Conservation (phyloP, 768 basidiomycete species). For the Tubosaeta sp. region DNA sequence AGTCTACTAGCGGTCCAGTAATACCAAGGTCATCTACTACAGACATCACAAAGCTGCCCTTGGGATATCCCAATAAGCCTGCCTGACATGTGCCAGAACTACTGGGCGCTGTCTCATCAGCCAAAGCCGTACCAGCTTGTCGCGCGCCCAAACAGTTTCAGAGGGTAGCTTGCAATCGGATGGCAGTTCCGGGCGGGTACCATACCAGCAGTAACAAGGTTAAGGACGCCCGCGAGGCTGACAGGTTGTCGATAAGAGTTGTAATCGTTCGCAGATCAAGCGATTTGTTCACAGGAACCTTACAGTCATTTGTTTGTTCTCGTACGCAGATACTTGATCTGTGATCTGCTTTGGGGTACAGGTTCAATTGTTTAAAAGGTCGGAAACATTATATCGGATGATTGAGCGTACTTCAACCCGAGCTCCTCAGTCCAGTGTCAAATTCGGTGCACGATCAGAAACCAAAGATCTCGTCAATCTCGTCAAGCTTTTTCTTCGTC, state of each 20-base stretch:
- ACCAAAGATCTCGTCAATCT: conserved; percentile 27
- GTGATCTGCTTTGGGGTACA: background rate
- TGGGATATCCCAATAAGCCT: too few species aligned
- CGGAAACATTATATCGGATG: background rate
- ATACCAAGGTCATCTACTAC: too few species aligned
- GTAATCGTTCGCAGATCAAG: background rate
- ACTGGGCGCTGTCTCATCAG: background rate
- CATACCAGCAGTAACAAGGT: background rate
- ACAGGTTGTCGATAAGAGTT: background rate
- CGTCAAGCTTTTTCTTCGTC: conserved; percentile 18
- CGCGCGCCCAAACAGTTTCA: background rate
- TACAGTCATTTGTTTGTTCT: background rate
- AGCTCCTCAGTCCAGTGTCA: background rate
- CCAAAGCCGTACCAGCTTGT: background rate
- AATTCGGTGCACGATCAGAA: conserved; percentile 8
- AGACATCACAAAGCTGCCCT: too few species aligned
- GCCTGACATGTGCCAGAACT: background rate
- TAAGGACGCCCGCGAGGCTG: background rate
- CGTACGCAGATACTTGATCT: background rate
- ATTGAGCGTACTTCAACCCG: background rate
- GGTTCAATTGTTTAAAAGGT: background rate
- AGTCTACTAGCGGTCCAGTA: too few species aligned
- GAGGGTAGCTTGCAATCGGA: too few species aligned
- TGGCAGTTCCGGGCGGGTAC: background rate
- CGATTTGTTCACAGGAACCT: background rate